Base-by-base conservation (phyloP, 768 basidiomycete genomes). In the Udeniomyces megalosporus region DNA sequence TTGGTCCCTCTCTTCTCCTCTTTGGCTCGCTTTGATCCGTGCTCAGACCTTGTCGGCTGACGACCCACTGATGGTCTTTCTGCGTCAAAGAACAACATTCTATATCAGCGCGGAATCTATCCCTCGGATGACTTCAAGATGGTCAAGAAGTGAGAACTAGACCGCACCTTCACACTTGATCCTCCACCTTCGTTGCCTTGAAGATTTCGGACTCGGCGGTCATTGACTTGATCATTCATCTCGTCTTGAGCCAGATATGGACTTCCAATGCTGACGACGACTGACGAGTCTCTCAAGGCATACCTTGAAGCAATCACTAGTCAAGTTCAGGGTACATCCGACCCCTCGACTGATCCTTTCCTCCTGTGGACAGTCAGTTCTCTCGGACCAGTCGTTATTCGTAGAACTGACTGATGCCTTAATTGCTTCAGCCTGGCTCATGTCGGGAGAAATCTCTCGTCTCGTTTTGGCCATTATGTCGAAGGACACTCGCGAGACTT, bases 111-210 rank as follows among this genome's bases (percentile, higher is more conserved):
- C 48, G 90, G 89, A 62, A 86, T 99, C 22, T 99, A 97, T 72
- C 95, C 95, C 2, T 84, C 88, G 0, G 95, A 97, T 74, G 95
- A 99, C 76, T 99, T 99, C 72, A 86, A 89, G 71, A 92, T 95
- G 88, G 93, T 99, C 64, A 99, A 97, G 75, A 99, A 97, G 73
- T 64, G 38, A 48, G 56, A n/a, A n/a, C n/a, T n/a, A n/a, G n/a
- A n/a, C n/a, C n/a, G n/a, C n/a, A n/a, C n/a, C n/a, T n/a, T n/a
- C n/a, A n/a, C n/a, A 4, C 26, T 17, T 44, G 20, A n/a, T n/a
- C n/a, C n/a, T 4, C 46, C 34, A 5, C 35, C 42, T 57, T 35
- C 47, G 11, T 15, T 48, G 11, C 22, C n/a, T 15, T 17, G 8
- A 48, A 7, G 11, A 15, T 22, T 48, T 48, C 15, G 3, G 51